Evolutionary conservation across 306 rosid genomes (phyloP).

Genomic region (Rubus parviflorus): DNA sequence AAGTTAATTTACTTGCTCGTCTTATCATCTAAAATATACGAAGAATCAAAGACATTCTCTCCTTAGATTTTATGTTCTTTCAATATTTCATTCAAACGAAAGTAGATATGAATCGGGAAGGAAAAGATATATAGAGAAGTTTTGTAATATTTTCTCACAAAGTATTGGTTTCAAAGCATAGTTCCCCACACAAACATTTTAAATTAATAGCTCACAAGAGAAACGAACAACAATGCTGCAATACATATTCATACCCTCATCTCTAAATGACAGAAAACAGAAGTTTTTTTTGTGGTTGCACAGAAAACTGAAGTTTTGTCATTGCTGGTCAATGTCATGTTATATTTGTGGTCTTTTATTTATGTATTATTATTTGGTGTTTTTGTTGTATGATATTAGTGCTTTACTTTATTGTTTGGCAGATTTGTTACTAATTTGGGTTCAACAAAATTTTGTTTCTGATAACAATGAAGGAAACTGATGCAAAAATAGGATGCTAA

Average conservation of each 20-base stretch:
- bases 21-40: background rate
- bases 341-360: too few species aligned
- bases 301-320: too few species aligned
- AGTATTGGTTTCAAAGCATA: background rate
- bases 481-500: background rate
- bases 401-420: background rate
- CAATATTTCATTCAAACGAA: background rate
- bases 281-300: background rate
- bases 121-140: background rate
- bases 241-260: background rate
- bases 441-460: background rate
- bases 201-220: background rate
- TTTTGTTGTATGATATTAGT: background rate
- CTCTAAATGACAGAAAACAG: background rate
- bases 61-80: too few species aligned
- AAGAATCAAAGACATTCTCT: too few species aligned
- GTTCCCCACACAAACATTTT: background rate
- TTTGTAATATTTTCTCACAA: background rate
- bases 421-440: background rate
- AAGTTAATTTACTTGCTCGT: too few species aligned
- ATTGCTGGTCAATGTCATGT: too few species aligned
- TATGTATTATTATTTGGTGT: too few species aligned
- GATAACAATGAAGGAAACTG: background rate
- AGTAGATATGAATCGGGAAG: background rate
- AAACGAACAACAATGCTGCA: background rate